These are phyloP conservation scores for Wickerhamiella pararugosa DNA, from an alignment of 1,139 yeast species.

Conservation along the genomic window DNA sequence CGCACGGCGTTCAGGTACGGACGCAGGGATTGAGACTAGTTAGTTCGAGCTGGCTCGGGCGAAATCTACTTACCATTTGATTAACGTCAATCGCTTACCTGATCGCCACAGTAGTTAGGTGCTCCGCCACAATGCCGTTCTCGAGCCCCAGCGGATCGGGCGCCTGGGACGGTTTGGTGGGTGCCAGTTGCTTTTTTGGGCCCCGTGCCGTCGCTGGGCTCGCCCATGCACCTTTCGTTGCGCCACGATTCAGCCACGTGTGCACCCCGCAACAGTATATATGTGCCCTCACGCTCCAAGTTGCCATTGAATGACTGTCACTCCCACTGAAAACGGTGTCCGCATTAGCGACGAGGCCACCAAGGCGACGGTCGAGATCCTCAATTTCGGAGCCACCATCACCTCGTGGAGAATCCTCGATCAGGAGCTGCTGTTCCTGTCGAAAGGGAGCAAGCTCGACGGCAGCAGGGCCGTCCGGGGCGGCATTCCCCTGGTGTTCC, in stretches of 20 bases:
- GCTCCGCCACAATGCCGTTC: too few species aligned
- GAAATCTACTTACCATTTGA: too few species aligned
- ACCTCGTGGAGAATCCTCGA: conserved; percentile 65
- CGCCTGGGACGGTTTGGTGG: too few species aligned
- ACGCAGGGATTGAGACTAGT: conserved; percentile 62
- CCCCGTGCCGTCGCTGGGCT: too few species aligned
- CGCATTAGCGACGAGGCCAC: neutral
- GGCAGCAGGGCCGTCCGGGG: conserved; percentile 92
- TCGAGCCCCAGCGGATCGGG: too few species aligned
- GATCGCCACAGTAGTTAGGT: too few species aligned
- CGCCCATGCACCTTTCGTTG: too few species aligned
- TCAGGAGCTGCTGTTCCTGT: conserved; percentile 53
- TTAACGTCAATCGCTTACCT: too few species aligned
- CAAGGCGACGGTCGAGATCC: conserved; percentile 43
- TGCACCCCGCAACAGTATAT: too few species aligned
- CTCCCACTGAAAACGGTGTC: neutral
- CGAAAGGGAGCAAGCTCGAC: conserved; percentile 61
- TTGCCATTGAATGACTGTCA: neutral
- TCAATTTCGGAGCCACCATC: conserved; percentile 81
- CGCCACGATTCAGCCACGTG: too few species aligned
- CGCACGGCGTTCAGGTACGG: conserved; percentile 93
- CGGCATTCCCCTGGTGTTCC: conserved; percentile 92
- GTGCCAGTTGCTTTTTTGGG: too few species aligned
- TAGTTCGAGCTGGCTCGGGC: neutral
- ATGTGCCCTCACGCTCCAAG: too few species aligned